Conservation (phyloP, 2,329 filamentous ascomycete genomes). For the Penicillium brasilianum region DNA sequence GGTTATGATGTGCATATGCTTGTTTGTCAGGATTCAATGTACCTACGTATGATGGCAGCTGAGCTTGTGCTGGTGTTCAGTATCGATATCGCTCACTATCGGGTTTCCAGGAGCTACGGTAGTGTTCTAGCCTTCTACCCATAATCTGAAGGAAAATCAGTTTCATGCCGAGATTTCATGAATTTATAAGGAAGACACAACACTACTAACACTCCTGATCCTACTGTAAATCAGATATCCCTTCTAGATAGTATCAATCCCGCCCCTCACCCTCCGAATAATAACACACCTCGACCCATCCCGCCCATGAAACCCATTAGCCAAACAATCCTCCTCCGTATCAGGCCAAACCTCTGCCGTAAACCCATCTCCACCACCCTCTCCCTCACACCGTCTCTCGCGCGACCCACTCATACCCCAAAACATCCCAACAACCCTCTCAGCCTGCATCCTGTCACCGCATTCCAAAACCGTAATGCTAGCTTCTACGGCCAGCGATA, state of each 20-base stretch:
- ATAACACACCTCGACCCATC: conserved; percentile 32
- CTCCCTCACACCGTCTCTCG: neutral
- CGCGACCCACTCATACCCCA: conserved; percentile 3
- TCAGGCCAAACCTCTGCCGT: conserved; percentile 26
- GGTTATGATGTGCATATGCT: too few relatives aligned
- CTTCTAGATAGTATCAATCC: neutral
- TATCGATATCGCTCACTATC: too few relatives aligned
- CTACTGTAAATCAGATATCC: neutral
- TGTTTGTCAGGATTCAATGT: too few relatives aligned
- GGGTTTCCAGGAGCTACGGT: too few relatives aligned
- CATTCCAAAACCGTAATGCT: conserved; percentile 45
- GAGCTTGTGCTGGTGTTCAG: too few relatives aligned
- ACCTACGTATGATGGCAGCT: too few relatives aligned
- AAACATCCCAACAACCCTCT: conserved; percentile 36
- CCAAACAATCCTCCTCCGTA: conserved; percentile 20
- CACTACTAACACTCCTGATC: too few relatives aligned
- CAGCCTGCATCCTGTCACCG: conserved; percentile 41
- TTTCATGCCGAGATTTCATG: too few relatives aligned
- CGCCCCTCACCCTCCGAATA: conserved; percentile 15
- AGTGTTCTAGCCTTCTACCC: too few relatives aligned
- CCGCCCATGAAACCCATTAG: conserved; percentile 28
- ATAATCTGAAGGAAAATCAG: too few relatives aligned
- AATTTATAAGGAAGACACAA: too few relatives aligned
- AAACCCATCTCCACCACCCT: neutral
- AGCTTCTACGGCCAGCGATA: conserved; percentile 31